Percentiles rank a stretch among this genome's conserved stretches.
phyloP scores from a whole-genome alignment of 192 early-diverging fungal species.

The Backusella macrospora region DNA sequence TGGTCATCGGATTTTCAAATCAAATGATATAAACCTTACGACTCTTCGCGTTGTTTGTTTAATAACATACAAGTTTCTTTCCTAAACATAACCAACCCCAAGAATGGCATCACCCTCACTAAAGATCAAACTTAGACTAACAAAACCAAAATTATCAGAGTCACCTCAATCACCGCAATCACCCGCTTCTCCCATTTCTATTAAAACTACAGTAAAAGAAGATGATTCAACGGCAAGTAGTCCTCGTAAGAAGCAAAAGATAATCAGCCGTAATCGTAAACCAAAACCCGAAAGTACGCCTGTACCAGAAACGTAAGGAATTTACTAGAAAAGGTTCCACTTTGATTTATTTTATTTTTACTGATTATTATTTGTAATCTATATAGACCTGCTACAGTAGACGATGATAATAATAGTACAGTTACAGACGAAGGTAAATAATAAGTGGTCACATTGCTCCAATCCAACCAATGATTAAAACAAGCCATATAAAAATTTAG shows the following conservation, averaged over 20 bases:
- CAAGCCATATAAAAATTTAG: neutral
- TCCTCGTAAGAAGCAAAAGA: constrained; percentile 10
- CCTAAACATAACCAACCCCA: neutral
- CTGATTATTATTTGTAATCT: neutral
- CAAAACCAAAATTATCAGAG: constrained; percentile 7
- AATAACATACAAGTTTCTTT: neutral
- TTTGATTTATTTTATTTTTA: neutral
- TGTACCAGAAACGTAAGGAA: constrained; percentile 9
- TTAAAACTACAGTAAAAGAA: neutral
- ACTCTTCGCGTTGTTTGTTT: neutral
- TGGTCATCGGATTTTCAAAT: constrained; percentile 14
- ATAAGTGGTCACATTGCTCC: neutral
- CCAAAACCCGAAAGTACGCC: constrained; percentile 21
- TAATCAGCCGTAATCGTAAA: neutral
- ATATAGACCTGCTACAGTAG: neutral
- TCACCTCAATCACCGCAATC: constrained; percentile 16
- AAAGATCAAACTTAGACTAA: constrained; percentile 24
- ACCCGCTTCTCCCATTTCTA: constrained; percentile 8
- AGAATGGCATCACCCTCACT: constrained; percentile 19
- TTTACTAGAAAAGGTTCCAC: neutral
- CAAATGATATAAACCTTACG: neutral
- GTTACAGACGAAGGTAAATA: constrained; percentile 22
- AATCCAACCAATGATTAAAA: neutral
- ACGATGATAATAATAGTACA: constrained; percentile 17
- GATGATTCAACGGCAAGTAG: neutral